Conservation (phyloP, 768 basidiomycete species). For the Tricholomella constricta region DNA sequence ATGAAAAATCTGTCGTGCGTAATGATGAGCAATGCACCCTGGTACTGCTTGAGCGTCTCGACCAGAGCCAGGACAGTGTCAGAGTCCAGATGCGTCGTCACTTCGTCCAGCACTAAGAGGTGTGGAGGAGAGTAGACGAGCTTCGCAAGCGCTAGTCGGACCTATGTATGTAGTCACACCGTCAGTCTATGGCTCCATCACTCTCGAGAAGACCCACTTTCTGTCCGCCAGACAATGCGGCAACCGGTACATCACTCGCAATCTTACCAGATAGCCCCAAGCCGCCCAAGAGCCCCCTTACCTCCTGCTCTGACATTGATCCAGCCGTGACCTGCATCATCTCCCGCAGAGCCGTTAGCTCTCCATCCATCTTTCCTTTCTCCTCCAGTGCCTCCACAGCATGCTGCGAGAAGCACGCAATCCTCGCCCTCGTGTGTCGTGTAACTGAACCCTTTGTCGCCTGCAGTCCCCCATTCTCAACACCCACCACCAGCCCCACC, state of each 20-base stretch:
- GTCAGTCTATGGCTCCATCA: not conserved
- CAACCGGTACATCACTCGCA: conserved; percentile 42
- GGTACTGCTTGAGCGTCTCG: conserved; percentile 48
- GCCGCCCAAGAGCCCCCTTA: conserved; percentile 40
- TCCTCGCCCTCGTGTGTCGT: conserved; percentile 52
- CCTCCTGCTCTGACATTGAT: conserved; percentile 38
- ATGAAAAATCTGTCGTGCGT: conserved; percentile 54
- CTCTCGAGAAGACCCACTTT: conserved; percentile 32
- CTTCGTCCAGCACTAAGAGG: conserved; percentile 58
- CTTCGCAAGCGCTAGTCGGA: conserved; percentile 59
- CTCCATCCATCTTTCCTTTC: conserved; percentile 26
- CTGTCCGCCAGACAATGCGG: conserved; percentile 57
- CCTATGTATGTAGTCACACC: conserved; percentile 28
- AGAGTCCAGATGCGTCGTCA: conserved; percentile 70
- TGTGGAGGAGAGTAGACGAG: conserved; percentile 57
- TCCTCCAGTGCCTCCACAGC: conserved; percentile 51
- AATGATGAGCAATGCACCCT: conserved; percentile 61
- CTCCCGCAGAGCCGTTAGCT: conserved; percentile 22
- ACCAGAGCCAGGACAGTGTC: conserved; percentile 60
- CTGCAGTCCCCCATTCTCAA: conserved; percentile 23
- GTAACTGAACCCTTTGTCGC: conserved; percentile 50
- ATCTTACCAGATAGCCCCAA: conserved; percentile 46
- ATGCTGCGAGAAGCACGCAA: conserved; percentile 67
- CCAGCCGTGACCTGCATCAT: conserved; percentile 19
- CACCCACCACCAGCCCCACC: conserved; percentile 24